These are phyloP conservation scores for Alternaria gaisen DNA, from an alignment of 2,329 filamentous ascomycete genomes.

Conservation along the genomic window DNA sequence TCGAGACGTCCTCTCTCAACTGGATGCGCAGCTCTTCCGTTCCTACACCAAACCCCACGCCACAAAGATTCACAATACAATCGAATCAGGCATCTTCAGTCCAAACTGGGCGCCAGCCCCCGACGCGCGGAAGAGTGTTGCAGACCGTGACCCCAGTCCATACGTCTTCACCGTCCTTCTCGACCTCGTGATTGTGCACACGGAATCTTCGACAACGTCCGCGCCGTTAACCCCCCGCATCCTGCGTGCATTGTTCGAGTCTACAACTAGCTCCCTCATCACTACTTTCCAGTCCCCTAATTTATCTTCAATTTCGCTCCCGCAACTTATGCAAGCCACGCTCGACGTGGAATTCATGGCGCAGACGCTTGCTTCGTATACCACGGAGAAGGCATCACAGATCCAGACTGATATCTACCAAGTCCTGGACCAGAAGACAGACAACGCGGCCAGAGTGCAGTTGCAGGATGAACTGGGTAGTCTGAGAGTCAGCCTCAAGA, in stretches of 20 bases:
- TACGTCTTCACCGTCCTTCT: constrained; percentile 92
- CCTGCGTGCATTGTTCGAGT: constrained; percentile 85
- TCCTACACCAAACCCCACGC: constrained; percentile 80
- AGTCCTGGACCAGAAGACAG: constrained; percentile 86
- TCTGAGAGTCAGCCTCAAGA: constrained; percentile 88
- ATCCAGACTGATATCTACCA: constrained; percentile 91
- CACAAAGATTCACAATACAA: constrained; percentile 67
- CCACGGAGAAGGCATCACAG: constrained; percentile 80
- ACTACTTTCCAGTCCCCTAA: constrained; percentile 70
- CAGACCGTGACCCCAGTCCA: constrained; percentile 77
- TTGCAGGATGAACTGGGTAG: constrained; percentile 89
- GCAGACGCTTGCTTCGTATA: constrained; percentile 90
- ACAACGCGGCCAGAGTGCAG: constrained; percentile 80
- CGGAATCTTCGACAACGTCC: constrained; percentile 68
- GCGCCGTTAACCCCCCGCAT: constrained; percentile 80
- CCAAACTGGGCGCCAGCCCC: constrained; percentile 74
- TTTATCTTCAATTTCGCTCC: constrained; percentile 73
- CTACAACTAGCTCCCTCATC: constrained; percentile 81
- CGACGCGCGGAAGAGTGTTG: constrained; percentile 35
- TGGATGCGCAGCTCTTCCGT: constrained; percentile 89
- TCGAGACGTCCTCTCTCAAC: constrained; percentile 86
- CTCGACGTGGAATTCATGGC: constrained; percentile 97
- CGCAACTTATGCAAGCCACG: constrained; percentile 93
- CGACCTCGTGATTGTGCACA: constrained; percentile 87
- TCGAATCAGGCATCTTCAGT: constrained; percentile 75